A percentile compares a stretch with the other conserved stretches of the same genome.
These are phyloP conservation scores for Hyphodiscus sp. DNA, from an alignment of 2,329 filamentous ascomycete species.

Conservation along the genomic window DNA sequence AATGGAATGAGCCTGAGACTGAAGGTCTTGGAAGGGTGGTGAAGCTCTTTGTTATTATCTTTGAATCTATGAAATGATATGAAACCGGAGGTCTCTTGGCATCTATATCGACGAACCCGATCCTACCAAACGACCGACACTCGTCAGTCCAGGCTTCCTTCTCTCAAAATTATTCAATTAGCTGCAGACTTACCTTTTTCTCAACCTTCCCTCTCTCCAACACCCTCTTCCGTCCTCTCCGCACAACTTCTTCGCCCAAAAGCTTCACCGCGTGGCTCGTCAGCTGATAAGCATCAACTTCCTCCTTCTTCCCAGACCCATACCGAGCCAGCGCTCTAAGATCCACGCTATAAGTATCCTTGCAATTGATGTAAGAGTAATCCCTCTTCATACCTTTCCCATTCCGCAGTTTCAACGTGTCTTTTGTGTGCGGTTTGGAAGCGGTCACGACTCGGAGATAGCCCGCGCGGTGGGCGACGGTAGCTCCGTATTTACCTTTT, in stretches of 20 bases:
- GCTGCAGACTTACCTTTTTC: no score
- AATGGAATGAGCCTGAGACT: conserved; percentile 23
- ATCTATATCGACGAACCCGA: no score
- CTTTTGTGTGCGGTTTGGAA: conserved; percentile 9
- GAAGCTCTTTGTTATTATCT: background rate
- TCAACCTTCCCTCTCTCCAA: no score
- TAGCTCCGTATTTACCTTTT: background rate
- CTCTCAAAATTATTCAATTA: no score
- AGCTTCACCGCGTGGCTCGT: conserved; percentile 3
- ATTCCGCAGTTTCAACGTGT: conserved; percentile 9
- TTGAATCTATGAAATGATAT: background rate
- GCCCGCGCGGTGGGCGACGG: conserved; percentile 6
- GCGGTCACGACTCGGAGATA: conserved; percentile 13
- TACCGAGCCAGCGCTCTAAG: conserved; percentile 10
- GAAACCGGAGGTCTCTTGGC: no score
- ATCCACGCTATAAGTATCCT: conserved; percentile 4
- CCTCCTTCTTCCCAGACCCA: conserved; percentile 6
- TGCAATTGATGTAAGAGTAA: conserved; percentile 11
- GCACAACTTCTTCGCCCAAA: background rate
- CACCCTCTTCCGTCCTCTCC: no score
- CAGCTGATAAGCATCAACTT: conserved; percentile 10
- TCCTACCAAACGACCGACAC: no score
- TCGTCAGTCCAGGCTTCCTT: no score
- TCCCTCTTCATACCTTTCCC: conserved; percentile 17
- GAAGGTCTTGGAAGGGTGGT: conserved; percentile 18